A percentile compares a stretch with the other conserved stretches of the same genome.
phyloP scores from a whole-genome alignment of 768 basidiomycete species.

The Lactarius vividus region DNA sequence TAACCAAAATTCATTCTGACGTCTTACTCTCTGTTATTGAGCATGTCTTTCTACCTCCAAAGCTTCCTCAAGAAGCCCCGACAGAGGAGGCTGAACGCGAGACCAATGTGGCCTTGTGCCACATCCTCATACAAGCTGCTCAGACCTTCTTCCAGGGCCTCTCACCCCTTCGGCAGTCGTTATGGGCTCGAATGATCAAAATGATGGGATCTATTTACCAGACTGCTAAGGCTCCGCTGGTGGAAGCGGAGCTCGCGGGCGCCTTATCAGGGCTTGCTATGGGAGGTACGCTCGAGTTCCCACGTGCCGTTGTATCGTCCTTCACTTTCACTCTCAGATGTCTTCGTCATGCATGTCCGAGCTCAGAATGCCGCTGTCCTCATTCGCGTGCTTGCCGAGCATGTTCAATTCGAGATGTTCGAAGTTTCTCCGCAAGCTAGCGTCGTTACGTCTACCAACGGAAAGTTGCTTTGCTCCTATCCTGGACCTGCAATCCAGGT shows the following conservation, averaged over 20 bases:
- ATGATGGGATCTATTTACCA: background rate
- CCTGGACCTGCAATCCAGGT: slow-evolving; percentile 45
- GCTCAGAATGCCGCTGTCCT: slow-evolving; percentile 17
- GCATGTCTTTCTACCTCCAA: slow-evolving; percentile 20
- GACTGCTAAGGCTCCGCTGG: background rate
- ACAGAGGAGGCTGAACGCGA: background rate
- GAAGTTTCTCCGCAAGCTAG: slow-evolving; percentile 41
- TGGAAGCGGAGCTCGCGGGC: background rate
- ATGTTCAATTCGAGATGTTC: slow-evolving; percentile 33
- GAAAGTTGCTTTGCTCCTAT: slow-evolving; percentile 32
- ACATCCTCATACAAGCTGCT: slow-evolving; percentile 8
- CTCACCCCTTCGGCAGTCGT: background rate
- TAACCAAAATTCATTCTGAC: background rate
- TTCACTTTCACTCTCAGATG: background rate
- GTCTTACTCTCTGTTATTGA: slow-evolving; percentile 5
- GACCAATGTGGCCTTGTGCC: slow-evolving; percentile 4
- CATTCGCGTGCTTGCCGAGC: background rate
- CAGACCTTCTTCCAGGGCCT: background rate
- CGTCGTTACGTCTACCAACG: slow-evolving; percentile 38
- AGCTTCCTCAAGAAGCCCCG: slow-evolving; percentile 15
- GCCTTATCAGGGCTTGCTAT: background rate
- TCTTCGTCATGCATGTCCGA: slow-evolving; percentile 12
- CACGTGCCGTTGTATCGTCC: no score
- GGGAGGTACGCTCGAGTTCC: background rate
- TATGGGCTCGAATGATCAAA: slow-evolving; percentile 10